Conservation (phyloP, 148 eudicot genomes). For the Camellia lanceoleosa region DNA sequence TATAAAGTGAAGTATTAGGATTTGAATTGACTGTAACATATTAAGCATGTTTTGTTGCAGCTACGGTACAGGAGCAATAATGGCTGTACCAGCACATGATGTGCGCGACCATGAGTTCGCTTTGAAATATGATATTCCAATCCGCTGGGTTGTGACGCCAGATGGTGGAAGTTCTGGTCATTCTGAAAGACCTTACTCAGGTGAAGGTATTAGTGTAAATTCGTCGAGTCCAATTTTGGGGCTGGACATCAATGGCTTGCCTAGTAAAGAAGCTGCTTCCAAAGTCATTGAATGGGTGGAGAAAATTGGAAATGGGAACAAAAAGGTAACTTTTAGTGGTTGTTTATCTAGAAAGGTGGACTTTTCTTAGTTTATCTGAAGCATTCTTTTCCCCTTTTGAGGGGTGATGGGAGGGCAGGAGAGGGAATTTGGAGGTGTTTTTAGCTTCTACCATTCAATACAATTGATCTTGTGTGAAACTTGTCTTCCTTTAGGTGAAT, state of each 20-base stretch:
- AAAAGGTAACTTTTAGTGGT: conserved; percentile 47
- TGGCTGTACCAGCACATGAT: conserved; percentile 99
- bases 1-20: conserved; percentile 1
- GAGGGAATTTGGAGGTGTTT: background rate
- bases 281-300: conserved; percentile 83
- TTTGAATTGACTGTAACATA: background rate
- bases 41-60: conserved; percentile 38
- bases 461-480: background rate
- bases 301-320: conserved; percentile 73
- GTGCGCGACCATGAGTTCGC: conserved; percentile 92
- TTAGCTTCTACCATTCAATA: background rate
- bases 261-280: conserved; percentile 66
- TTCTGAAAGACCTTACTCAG: conserved; percentile 53
- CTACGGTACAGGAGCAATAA: conserved; percentile 98
- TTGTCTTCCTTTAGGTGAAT: conserved; percentile 58
- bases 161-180: conserved; percentile 39
- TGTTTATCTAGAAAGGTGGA: background rate
- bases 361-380: background rate
- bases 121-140: conserved; percentile 62
- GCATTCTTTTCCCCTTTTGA: background rate
- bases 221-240: conserved; percentile 70
- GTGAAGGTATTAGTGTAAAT: conserved; percentile 62
- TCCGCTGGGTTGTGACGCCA: conserved; percentile 66
- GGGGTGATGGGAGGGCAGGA: background rate
- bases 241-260: conserved; percentile 77